Evolutionary conservation across 75 land plant species (phyloP).

Genomic region (Pinus tabuliformis): DNA sequence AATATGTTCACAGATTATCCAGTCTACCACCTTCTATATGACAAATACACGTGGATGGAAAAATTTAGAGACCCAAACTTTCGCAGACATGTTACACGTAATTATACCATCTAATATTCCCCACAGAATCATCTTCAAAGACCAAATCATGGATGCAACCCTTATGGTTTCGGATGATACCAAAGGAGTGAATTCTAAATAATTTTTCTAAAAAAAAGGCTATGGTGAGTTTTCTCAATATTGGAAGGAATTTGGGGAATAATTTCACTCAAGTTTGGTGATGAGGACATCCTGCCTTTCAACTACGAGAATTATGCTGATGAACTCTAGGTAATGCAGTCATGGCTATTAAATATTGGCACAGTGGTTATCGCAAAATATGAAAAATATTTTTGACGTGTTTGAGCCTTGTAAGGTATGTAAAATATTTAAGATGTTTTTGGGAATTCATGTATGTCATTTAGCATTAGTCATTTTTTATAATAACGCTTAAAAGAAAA

Average conservation of each 20-base stretch:
- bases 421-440: no score
- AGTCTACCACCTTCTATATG: conserved; percentile 82
- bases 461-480: no score
- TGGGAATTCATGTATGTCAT: no score
- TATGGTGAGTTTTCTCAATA: conserved; percentile 14
- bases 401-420: no score
- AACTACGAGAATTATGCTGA: conserved; percentile 63
- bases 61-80: conserved; percentile 82
- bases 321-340: conserved; percentile 55
- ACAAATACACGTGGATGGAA: conserved; percentile 74
- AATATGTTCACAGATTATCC: conserved; percentile 52
- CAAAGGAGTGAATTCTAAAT: not conserved
- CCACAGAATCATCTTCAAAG: not conserved
- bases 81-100: conserved; percentile 78
- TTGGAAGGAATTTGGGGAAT: conserved; percentile 78
- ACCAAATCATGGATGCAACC: no score
- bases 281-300: conserved; percentile 67
- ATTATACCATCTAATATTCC: not conserved
- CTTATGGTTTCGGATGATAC: not conserved
- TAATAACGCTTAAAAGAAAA: no score
- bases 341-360: no score
- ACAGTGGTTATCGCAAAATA: no score
- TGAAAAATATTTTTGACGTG: no score
- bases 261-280: conserved; percentile 63
- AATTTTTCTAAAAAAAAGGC: not conserved